Evolutionary conservation across 2,329 filamentous ascomycete genomes (phyloP).

Genomic region (Sphaerostilbella broomeana): DNA sequence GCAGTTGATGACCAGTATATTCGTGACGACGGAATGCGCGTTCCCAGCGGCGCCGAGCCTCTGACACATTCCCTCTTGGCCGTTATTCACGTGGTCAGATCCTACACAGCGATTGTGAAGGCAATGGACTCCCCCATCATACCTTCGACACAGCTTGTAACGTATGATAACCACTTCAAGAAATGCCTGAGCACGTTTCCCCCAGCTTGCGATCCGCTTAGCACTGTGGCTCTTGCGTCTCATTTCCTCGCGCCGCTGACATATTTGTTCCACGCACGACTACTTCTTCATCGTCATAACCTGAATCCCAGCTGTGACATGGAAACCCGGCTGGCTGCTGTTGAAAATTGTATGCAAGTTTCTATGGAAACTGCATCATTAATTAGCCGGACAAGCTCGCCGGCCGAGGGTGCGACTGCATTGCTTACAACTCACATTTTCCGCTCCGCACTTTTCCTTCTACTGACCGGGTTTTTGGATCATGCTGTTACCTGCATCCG

Average conservation of each 20-base stretch:
- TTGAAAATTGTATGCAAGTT: constrained; percentile 69
- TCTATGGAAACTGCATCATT: constrained; percentile 74
- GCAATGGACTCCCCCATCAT: constrained; percentile 63
- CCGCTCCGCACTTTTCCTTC: constrained; percentile 74
- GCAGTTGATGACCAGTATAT: constrained; percentile 76
- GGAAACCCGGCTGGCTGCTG: constrained; percentile 60
- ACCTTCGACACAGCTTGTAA: constrained; percentile 59
- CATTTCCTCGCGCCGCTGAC: constrained; percentile 67
- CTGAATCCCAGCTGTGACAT: constrained; percentile 63
- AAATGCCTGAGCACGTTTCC: constrained; percentile 72
- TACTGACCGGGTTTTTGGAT: constrained; percentile 66
- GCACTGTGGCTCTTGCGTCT: constrained; percentile 62
- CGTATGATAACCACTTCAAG: constrained; percentile 74
- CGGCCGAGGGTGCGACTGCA: constrained; percentile 63
- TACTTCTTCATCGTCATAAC: constrained; percentile 84
- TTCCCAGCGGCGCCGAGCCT: constrained; percentile 45
- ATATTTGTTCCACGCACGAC: constrained; percentile 74
- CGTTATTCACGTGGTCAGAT: constrained; percentile 73
- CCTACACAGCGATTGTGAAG: constrained; percentile 66
- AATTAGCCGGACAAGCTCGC: constrained; percentile 57
- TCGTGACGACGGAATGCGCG: constrained; percentile 48
- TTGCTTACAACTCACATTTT: constrained; percentile 80
- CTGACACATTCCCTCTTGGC: constrained; percentile 68
- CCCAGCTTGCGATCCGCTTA: constrained; percentile 61
- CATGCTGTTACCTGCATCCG: constrained; percentile 68